Evolutionary conservation across 768 basidiomycete species (phyloP).

Genomic region (Pulveroboletus sp.): DNA sequence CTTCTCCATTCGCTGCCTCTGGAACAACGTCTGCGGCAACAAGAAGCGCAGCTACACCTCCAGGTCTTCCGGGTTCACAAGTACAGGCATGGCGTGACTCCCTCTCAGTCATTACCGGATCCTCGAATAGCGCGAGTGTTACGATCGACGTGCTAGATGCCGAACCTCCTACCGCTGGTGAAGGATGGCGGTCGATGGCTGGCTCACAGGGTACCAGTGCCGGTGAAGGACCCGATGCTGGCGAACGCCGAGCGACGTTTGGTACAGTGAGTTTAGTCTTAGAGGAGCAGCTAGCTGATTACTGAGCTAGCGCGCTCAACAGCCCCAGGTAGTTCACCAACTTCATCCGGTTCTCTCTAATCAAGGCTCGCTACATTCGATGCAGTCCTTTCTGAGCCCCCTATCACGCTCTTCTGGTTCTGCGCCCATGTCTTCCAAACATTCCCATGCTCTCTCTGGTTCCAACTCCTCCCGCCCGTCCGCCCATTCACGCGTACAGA

Average conservation of each 20-base stretch:
- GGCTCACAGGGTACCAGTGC: conserved; percentile 21
- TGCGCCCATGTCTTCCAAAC: conserved; percentile 44
- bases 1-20: conserved; percentile 45
- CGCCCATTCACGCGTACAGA: conserved; percentile 37
- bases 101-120: conserved; percentile 31
- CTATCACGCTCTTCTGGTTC: conserved; percentile 49
- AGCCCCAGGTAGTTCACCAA: conserved; percentile 46
- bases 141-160: conserved; percentile 65
- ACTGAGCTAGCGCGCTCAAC: conserved; percentile 13
- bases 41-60: conserved; percentile 27
- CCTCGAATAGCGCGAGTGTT: conserved; percentile 31
- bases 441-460: conserved; percentile 40
- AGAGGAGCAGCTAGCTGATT: conserved; percentile 3
- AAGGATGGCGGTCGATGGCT: conserved; percentile 56
- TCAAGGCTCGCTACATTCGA: conserved; percentile 61
- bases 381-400: conserved; percentile 54
- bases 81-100: conserved; percentile 35
- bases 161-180: conserved; percentile 58
- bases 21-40: conserved; percentile 30
- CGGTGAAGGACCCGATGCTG: conserved; percentile 18
- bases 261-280: conserved; percentile 48
- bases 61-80: conserved; percentile 35
- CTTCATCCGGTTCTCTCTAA: conserved; percentile 48
- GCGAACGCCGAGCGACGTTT: conserved; percentile 52
- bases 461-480: conserved; percentile 57